Percentiles rank a stretch among this genome's conserved stretches.
Evolutionary conservation across 2,329 filamentous ascomycete genomes (phyloP).

Genomic region (Fusarium napiforme): DNA sequence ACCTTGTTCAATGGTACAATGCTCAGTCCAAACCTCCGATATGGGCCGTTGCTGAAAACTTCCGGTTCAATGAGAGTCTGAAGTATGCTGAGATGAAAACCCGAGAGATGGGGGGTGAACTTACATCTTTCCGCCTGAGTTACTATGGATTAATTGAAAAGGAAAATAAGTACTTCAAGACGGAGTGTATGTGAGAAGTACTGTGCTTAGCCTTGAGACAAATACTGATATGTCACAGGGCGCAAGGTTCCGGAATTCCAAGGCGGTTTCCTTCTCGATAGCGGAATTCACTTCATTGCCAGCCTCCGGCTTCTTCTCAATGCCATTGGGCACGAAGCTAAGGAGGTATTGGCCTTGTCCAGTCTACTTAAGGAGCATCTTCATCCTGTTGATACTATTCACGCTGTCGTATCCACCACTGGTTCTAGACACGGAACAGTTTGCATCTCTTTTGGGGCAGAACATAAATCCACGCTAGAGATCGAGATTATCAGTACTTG

Average conservation of each 20-base stretch:
- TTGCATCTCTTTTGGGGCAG: not conserved
- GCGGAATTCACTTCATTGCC: slow-evolving; percentile 30
- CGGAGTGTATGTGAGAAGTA: not conserved
- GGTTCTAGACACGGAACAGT: not conserved
- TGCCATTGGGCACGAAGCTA: slow-evolving; percentile 1
- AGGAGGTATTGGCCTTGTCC: slow-evolving; percentile 1
- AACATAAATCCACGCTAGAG: not conserved
- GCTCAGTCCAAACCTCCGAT: not conserved
- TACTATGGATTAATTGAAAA: not conserved
- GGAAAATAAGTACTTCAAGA: not conserved
- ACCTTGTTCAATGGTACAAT: slow-evolving; percentile 6
- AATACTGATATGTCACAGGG: not conserved
- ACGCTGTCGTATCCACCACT: not conserved
- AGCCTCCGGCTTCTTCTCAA: slow-evolving; percentile 3
- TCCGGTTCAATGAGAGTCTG: slow-evolving; percentile 19
- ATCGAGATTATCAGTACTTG: not conserved
- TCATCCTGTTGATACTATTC: slow-evolving; percentile 11
- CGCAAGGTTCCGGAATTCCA: slow-evolving; percentile 6
- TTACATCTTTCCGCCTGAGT: not conserved
- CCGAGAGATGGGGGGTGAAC: not conserved
- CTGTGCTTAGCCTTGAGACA: no score
- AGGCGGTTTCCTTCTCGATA: slow-evolving; percentile 8
- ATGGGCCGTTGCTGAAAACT: slow-evolving; percentile 26
- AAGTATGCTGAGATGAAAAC: not conserved
- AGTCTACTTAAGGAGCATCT: slow-evolving; percentile 14